These are phyloP conservation scores for Telfairia occidentalis DNA, from an alignment of 331 rosid genomes.

Conservation along the genomic window DNA sequence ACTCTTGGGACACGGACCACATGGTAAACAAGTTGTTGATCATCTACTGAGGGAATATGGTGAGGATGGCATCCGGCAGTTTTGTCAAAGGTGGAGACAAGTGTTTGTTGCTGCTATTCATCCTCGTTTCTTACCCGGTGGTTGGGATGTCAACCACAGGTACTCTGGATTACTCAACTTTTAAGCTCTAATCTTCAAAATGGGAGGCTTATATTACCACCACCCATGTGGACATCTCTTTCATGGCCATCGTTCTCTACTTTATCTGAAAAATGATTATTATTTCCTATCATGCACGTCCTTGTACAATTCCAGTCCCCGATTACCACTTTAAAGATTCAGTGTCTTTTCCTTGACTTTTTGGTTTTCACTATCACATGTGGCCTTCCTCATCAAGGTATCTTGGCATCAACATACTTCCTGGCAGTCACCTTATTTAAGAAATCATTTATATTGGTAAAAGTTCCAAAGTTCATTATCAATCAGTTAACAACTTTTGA, in stretches of 20 bases:
- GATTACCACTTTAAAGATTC: neutral
- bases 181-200: neutral
- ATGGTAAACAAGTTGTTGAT: constrained; percentile 86
- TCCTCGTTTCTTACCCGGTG: constrained; percentile 80
- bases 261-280: too few relatives aligned
- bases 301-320: neutral
- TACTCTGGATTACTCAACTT: constrained; percentile 20
- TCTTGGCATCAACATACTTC: neutral
- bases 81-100: constrained; percentile 93
- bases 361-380: neutral
- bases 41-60: constrained; percentile 54
- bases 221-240: neutral
- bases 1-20: constrained; percentile 93
- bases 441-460: neutral
- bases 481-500: neutral
- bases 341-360: neutral
- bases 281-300: neutral
- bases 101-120: constrained; percentile 66
- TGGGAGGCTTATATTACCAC: neutral
- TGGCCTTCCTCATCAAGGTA: neutral
- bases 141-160: constrained; percentile 98
- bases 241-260: neutral
- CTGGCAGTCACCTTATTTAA: neutral
- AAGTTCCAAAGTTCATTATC: neutral
- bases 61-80: constrained; percentile 58